Conservation (phyloP, 352 stramenopile genomes). For the Pythium sukuiense region DNA sequence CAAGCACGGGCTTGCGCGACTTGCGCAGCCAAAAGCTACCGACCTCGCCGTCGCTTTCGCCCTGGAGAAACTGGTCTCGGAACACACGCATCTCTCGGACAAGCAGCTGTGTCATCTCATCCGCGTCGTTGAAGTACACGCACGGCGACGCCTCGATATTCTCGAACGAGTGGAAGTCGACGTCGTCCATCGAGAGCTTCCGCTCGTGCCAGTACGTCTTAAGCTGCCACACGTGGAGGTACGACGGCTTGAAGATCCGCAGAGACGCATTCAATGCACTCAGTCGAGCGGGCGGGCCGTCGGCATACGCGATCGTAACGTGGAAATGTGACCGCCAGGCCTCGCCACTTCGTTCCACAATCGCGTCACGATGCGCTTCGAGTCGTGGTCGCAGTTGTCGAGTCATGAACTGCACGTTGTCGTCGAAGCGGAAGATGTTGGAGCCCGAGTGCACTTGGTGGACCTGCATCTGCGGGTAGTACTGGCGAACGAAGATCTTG, state of each 20-base stretch:
- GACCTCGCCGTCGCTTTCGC: conserved; percentile 86
- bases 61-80: conserved; percentile 80
- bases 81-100: conserved; percentile 93
- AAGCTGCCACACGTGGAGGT: conserved; percentile 98
- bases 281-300: conserved; percentile 94
- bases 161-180: conserved; percentile 97
- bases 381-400: conserved; percentile 93
- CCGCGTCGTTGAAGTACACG: conserved; percentile 75
- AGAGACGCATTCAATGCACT: conserved; percentile 96
- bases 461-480: conserved; percentile 93
- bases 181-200: conserved; percentile 94
- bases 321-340: conserved; percentile 95
- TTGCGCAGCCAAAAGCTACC: conserved; percentile 97
- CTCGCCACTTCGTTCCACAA: conserved; percentile 89
- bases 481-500: conserved; percentile 88
- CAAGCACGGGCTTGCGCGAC: conserved; percentile 96
- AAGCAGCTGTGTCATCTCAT: conserved; percentile 83
- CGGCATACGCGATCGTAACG: conserved; percentile 96
- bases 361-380: conserved; percentile 92
- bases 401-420: conserved; percentile 98
- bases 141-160: conserved; percentile 96
- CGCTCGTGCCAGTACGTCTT: conserved; percentile 99
- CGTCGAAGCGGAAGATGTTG: conserved; percentile 95
- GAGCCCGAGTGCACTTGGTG: conserved; percentile 95
- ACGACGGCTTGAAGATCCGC: conserved; percentile 93